Evolutionary conservation across 202 grass and related monocot species (phyloP), one percentile per base, ranked within the genome.

Genomic region (Brachypodium distachyon): DNA sequence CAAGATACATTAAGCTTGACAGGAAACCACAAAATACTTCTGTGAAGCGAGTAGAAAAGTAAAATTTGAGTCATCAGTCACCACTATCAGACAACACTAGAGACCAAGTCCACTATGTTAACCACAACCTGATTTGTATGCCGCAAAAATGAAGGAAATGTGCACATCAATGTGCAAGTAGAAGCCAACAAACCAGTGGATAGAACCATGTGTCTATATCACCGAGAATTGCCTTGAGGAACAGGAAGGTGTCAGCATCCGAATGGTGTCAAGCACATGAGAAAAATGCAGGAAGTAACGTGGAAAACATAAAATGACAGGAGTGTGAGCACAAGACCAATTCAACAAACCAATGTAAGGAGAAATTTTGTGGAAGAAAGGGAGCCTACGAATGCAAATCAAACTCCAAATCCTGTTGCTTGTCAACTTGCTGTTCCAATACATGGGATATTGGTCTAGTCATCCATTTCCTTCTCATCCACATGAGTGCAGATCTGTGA

Each of bases 281-380:
- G 84, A 86, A 40, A 82, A 86, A 58, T 47, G 4, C 5, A 66
- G 49, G 79, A 87, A 47, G 21, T 73, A 78, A 5, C 57, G 40
- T 59, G 79, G 85, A 87, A 82, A 82, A 19, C 42, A 66, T n/a
- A 61, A 49, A 37, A 52, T 16, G 53, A 42, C 4, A 55, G 13
- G 31, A 9, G 77, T 39, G 55, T 52, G 27, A 79, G 54, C 79
- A 38, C 1, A 12, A 67, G 72, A 72, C 55, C 1, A 48, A 82
- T 72, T 82, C 84, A 71, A 74, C n/a, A 31, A 66, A 17, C 14
- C 18, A 72, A 79, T 21, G 16, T 1, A 33, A 17, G 48, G 62
- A 70, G 71, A 86, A 76, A 61, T 37, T 26, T 44, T 16, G 65
- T 82, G 65, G 84, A 87, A 82, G 77, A 63, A 65, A 17, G 32